Conservation (phyloP, 148 eudicot species). For the Beta vulgaris region DNA sequence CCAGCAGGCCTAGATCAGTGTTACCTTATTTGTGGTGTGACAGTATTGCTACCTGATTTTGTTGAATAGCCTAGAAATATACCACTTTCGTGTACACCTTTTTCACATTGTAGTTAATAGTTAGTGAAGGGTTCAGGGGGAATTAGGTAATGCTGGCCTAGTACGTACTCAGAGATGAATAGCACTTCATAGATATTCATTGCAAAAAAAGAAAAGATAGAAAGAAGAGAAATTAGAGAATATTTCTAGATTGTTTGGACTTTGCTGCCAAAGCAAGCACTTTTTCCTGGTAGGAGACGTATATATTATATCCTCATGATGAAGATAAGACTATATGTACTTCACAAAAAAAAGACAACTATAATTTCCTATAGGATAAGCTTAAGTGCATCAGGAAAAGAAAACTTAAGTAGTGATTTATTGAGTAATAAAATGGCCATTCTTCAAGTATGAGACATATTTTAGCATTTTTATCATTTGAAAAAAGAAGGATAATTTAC, state of each 20-base stretch:
- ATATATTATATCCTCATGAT: neutral
- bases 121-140: no score
- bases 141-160: no score
- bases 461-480: neutral
- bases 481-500: neutral
- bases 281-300: neutral
- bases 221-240: neutral
- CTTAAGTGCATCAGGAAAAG: neutral
- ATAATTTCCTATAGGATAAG: neutral
- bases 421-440: neutral
- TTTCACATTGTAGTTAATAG: no score
- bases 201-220: neutral
- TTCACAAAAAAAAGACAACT: no score
- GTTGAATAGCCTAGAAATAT: no score
- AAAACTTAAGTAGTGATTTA: neutral
- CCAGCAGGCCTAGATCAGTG: no score
- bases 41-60: neutral
- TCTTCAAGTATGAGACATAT: neutral
- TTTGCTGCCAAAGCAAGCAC: neutral
- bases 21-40: no score
- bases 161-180: neutral
- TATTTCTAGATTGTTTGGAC: neutral
- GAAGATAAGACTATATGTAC: neutral
- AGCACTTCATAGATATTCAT: neutral
- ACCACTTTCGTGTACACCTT: no score